These are phyloP conservation scores for Chaetomiaceae sp. DNA, from an alignment of 2,329 filamentous ascomycete species.

Conservation along the genomic window DNA sequence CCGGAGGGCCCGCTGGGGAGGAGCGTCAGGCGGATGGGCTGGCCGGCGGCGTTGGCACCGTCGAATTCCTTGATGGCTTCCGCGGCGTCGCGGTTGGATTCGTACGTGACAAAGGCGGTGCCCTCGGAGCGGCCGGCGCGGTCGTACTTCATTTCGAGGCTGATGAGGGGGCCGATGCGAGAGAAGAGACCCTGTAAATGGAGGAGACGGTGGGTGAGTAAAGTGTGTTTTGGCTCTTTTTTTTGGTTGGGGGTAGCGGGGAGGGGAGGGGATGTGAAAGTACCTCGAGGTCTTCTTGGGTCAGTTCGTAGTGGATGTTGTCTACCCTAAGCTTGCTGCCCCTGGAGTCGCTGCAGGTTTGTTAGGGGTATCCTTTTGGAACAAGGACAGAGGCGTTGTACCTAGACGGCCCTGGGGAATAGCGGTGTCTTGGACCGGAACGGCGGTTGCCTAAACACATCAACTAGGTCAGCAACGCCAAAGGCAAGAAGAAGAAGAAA, in stretches of 20 bases:
- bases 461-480: constrained; percentile 12
- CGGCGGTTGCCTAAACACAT: constrained; percentile 21
- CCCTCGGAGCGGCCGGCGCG: constrained; percentile 85
- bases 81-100: constrained; percentile 63
- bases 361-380: constrained; percentile 8
- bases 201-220: background rate
- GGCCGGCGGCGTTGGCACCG: constrained; percentile 83
- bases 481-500: no score
- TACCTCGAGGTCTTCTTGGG: constrained; percentile 77
- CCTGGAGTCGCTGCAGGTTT: constrained; percentile 42
- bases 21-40: constrained; percentile 72
- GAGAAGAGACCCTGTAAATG: constrained; percentile 67
- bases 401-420: constrained; percentile 36
- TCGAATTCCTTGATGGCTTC: constrained; percentile 77
- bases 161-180: constrained; percentile 67
- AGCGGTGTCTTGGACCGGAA: constrained; percentile 21
- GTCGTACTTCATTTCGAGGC: constrained; percentile 74
- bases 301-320: constrained; percentile 89
- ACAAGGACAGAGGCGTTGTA: constrained; percentile 12
- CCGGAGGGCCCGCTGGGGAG: constrained; percentile 46
- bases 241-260: no score
- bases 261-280: constrained; percentile 11
- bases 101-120: constrained; percentile 78
- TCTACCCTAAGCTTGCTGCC: constrained; percentile 76
- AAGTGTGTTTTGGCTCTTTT: constrained; percentile 1